Percentiles rank a stretch among this genome's conserved stretches.
Evolutionary conservation across 495 filamentous ascomycete genomes (phyloP).

Genomic region (Acidomyces sp.): DNA sequence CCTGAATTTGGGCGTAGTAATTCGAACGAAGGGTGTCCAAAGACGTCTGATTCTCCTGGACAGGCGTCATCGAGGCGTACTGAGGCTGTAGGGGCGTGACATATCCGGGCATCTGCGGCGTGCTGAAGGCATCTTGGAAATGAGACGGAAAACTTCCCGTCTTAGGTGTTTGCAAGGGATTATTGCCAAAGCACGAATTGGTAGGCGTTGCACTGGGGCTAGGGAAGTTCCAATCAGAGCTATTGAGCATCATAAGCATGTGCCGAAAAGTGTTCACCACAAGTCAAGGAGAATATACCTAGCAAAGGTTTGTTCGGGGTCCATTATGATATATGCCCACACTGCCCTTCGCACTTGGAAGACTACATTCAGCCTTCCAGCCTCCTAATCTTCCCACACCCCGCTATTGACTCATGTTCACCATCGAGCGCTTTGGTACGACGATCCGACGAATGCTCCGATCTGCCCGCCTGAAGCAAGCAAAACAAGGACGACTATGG

Average conservation of each 20-base stretch:
- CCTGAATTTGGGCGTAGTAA: conserved; percentile 9
- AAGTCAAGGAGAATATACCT: conserved; percentile 6
- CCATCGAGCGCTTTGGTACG: too few species aligned
- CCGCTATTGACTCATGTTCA: too few species aligned
- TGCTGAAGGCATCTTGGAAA: conserved; percentile 31
- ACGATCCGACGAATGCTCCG: too few species aligned
- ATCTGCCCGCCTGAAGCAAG: too few species aligned
- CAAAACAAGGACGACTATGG: too few species aligned
- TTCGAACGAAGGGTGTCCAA: conserved; percentile 14
- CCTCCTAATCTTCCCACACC: too few species aligned
- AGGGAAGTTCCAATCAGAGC: conserved; percentile 29
- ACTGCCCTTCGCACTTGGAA: neutral
- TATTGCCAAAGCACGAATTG: conserved; percentile 19
- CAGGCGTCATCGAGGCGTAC: conserved; percentile 19
- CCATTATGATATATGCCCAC: conserved; percentile 10
- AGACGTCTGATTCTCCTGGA: conserved; percentile 21
- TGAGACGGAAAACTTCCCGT: conserved; percentile 22
- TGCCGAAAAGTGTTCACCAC: neutral
- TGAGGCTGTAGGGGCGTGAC: conserved; percentile 26
- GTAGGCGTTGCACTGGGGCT: conserved; percentile 30
- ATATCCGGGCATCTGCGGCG: conserved; percentile 26
- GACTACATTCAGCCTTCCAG: neutral
- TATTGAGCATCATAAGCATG: conserved; percentile 3
- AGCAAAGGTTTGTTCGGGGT: conserved; percentile 15
- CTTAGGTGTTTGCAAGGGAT: conserved; percentile 26